Percentiles rank a stretch among this genome's conserved stretches.
Evolutionary conservation across 106 monocot genomes (phyloP).

Genomic region (Alisma plantagoaquatica): DNA sequence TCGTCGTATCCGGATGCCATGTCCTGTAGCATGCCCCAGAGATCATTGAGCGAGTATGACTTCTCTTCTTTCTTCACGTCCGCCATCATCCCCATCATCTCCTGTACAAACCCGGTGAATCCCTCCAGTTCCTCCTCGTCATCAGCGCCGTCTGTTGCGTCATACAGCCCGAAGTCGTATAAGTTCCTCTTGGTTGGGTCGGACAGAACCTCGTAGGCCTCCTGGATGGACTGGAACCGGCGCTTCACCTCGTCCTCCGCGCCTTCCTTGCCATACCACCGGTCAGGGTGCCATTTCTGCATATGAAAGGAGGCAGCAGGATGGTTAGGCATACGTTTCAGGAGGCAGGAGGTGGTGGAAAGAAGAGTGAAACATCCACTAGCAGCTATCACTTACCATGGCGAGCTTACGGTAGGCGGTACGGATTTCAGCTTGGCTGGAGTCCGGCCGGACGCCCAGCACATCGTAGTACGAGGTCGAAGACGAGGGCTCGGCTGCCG

Average conservation of each 20-base stretch:
- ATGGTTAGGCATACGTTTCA: not conserved
- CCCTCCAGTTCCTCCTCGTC: too few species aligned
- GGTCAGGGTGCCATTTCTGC: conserved; percentile 20
- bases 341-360: not conserved
- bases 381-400: conserved; percentile 12
- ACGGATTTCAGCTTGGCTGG: conserved; percentile 3
- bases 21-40: too few species aligned
- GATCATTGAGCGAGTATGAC: too few species aligned
- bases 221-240: conserved; percentile 15
- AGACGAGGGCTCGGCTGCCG: too few species aligned
- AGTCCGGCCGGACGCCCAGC: conserved; percentile 8
- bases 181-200: too few species aligned
- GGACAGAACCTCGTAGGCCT: not conserved
- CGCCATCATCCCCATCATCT: too few species aligned
- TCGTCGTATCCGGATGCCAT: too few species aligned
- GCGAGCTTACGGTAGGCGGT: conserved; percentile 10
- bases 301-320: not conserved
- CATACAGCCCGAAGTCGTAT: too few species aligned
- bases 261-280: not conserved
- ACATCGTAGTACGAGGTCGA: conserved; percentile 9
- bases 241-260: conserved; percentile 12
- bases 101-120: too few species aligned
- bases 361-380: not conserved
- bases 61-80: too few species aligned
- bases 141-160: too few species aligned